Conservation (phyloP, 2,329 filamentous ascomycete species). For the Aureobasidium sp. region DNA sequence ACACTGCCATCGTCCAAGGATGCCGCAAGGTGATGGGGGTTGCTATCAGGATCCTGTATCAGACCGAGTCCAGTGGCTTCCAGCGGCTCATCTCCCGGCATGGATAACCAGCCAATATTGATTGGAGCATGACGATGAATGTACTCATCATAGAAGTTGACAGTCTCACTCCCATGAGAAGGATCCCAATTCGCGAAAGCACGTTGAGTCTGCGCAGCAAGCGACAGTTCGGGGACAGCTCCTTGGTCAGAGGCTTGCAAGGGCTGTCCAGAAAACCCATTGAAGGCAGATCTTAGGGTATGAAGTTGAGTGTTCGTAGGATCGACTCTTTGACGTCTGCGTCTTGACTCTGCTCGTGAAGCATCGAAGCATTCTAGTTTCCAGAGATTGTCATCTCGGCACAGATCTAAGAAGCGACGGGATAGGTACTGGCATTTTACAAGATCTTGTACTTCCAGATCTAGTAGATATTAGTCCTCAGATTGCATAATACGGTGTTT, state of each 20-base stretch:
- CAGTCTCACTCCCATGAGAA: constrained; percentile 59
- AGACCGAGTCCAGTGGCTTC: constrained; percentile 67
- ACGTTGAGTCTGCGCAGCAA: constrained; percentile 40
- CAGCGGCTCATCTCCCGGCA: constrained; percentile 45
- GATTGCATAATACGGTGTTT: constrained; percentile 5
- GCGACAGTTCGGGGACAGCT: constrained; percentile 5
- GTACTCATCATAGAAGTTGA: constrained; percentile 86
- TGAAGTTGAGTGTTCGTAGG: not conserved
- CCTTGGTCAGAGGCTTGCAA: not conserved
- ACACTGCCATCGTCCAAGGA: constrained; percentile 82
- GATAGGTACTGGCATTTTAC: constrained; percentile 64
- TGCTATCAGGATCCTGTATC: constrained; percentile 50
- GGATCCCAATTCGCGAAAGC: constrained; percentile 79
- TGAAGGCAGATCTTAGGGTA: constrained; percentile 1
- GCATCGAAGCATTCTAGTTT: constrained; percentile 64
- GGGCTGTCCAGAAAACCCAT: not conserved
- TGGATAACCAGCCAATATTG: constrained; percentile 69
- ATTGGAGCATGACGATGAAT: constrained; percentile 72
- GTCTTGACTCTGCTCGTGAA: constrained; percentile 58
- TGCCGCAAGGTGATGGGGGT: constrained; percentile 58
- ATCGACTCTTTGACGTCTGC: constrained; percentile 43
- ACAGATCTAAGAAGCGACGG: constrained; percentile 56
- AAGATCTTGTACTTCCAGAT: constrained; percentile 57
- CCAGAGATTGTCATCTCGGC: constrained; percentile 72
- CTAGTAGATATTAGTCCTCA: constrained; percentile 32